Percentiles rank a stretch among this genome's conserved stretches.
These are phyloP conservation scores for Talaromyces sp. DNA, from an alignment of 2,329 filamentous ascomycete genomes.

Conservation along the genomic window DNA sequence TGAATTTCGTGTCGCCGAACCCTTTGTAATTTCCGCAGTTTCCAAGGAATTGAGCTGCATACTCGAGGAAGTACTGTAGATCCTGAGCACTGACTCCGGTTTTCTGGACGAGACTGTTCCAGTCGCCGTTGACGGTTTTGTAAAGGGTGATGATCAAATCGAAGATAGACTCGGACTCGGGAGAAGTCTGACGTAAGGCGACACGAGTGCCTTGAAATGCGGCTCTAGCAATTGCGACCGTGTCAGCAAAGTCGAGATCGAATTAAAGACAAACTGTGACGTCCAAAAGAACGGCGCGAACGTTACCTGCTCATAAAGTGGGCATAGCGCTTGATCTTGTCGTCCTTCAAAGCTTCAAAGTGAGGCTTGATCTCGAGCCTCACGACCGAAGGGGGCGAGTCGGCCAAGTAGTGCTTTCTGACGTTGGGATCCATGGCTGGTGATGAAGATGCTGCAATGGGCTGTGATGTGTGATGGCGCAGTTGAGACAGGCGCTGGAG, in stretches of 20 bases:
- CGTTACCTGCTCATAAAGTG: conserved; percentile 76
- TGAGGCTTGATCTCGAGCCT: conserved; percentile 86
- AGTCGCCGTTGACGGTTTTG: conserved; percentile 61
- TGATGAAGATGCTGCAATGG: conserved; percentile 5
- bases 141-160: conserved; percentile 73
- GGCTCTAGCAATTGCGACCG: conserved; percentile 48
- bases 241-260: conserved; percentile 5
- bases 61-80: conserved; percentile 65
- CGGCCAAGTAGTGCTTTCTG: conserved; percentile 71
- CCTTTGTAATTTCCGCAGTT: conserved; percentile 83
- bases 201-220: conserved; percentile 72
- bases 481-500: conserved; percentile 9
- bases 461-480: conserved; percentile 8
- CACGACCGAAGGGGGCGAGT: conserved; percentile 83
- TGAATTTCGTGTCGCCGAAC: conserved; percentile 79
- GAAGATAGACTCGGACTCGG: conserved; percentile 74
- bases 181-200: conserved; percentile 73
- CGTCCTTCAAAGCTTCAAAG: conserved; percentile 59
- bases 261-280: background rate
- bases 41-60: conserved; percentile 70
- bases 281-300: background rate
- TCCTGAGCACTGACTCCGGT: conserved; percentile 60
- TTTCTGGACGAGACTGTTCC: conserved; percentile 60
- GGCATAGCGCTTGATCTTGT: conserved; percentile 77
- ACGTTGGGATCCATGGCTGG: conserved; percentile 33